Conservation (phyloP, 75 land plant genomes). For the Cunninghamia lanceolata region DNA sequence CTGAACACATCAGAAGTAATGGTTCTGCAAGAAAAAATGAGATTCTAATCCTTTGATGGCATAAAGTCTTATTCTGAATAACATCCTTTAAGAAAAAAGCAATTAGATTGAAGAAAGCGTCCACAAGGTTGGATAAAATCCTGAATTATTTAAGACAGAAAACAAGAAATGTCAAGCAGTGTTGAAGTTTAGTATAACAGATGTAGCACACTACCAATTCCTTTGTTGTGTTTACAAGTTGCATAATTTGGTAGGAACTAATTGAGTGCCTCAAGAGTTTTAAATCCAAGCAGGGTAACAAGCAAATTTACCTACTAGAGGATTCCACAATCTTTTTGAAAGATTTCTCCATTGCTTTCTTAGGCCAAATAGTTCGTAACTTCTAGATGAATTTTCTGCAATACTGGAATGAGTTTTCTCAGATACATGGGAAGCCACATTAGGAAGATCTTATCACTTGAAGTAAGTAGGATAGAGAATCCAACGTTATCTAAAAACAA, state of each 20-base stretch:
- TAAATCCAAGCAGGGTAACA: neutral
- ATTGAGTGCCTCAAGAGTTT: neutral
- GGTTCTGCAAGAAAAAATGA: neutral
- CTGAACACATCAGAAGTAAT: neutral
- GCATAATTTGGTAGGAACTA: neutral
- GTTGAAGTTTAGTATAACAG: neutral
- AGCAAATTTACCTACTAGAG: neutral
- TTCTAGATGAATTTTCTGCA: too few relatives aligned
- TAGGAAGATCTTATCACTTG: neutral
- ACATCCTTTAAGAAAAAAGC: neutral
- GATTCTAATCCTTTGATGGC: neutral
- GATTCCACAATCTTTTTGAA: neutral
- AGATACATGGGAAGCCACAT: neutral
- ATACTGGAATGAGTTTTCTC: neutral
- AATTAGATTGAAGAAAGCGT: neutral
- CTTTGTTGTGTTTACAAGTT: neutral
- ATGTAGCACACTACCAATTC: neutral
- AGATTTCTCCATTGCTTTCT: neutral
- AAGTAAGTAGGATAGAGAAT: neutral
- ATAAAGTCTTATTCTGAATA: neutral
- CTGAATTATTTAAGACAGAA: neutral
- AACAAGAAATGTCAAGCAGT: neutral
- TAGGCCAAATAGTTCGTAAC: neutral
- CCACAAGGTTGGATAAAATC: neutral
- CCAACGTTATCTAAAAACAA: neutral